Evolutionary conservation across 2,329 filamentous ascomycete species (phyloP).

Genomic region (Phaeoacremonium minimum): DNA sequence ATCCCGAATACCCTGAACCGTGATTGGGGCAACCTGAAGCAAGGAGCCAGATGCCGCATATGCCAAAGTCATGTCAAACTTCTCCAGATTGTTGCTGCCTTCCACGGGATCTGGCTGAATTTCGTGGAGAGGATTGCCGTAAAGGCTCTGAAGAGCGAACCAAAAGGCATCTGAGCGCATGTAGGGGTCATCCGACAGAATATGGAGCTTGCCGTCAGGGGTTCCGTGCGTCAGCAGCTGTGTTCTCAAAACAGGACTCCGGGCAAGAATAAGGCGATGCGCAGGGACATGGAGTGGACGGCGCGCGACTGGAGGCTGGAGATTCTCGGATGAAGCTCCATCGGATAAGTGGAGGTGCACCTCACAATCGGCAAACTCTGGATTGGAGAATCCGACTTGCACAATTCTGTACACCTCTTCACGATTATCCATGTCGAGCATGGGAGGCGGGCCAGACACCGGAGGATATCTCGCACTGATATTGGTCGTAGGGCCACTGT

Average conservation of each 20-base stretch:
- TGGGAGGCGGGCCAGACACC: not conserved
- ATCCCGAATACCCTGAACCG: constrained; percentile 54
- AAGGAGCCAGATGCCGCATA: constrained; percentile 61
- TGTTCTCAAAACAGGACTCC: constrained; percentile 36
- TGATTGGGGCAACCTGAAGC: constrained; percentile 50
- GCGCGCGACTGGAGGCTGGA: constrained; percentile 12
- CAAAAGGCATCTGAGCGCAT: constrained; percentile 52
- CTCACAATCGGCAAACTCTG: constrained; percentile 35
- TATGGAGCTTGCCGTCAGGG: constrained; percentile 30
- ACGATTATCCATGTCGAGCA: constrained; percentile 8
- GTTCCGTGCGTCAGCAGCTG: constrained; percentile 21
- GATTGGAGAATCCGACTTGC: constrained; percentile 29
- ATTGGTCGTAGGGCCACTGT: constrained; percentile 26
- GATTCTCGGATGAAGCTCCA: constrained; percentile 13
- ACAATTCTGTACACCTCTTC: constrained; percentile 22
- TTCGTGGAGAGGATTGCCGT: constrained; percentile 27
- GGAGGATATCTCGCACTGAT: constrained; percentile 14
- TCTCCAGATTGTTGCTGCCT: constrained; percentile 3
- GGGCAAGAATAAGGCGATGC: constrained; percentile 52
- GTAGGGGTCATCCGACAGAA: constrained; percentile 48
- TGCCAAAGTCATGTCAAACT: constrained; percentile 52
- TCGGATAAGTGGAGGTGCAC: constrained; percentile 33
- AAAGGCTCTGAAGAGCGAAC: constrained; percentile 52
- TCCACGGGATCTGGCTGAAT: constrained; percentile 4
- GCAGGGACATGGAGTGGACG: constrained; percentile 41